Evolutionary conservation across 306 rosid species (phyloP).

Genomic region (Bauhinia variegata): DNA sequence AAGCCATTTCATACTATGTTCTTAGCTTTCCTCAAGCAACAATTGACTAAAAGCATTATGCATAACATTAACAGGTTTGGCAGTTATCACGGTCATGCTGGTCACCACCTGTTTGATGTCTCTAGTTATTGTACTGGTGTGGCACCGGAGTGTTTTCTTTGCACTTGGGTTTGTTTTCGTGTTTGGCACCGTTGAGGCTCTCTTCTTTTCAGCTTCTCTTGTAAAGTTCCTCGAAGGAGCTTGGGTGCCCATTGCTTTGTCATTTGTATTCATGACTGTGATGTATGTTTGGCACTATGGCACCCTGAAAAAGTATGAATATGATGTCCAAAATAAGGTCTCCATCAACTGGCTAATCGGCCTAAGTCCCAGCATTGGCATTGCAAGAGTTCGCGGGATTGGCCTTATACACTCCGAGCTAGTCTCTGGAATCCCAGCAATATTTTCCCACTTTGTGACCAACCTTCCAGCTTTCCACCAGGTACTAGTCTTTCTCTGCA

Average conservation of each 20-base stretch:
- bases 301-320: slow-evolving; percentile 74
- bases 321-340: slow-evolving; percentile 80
- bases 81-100: slow-evolving; percentile 94
- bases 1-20: neutral
- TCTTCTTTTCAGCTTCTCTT: slow-evolving; percentile 93
- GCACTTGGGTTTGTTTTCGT: slow-evolving; percentile 69
- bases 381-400: slow-evolving; percentile 82
- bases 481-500: slow-evolving; percentile 90
- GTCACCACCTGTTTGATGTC: slow-evolving; percentile 98
- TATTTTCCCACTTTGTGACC: slow-evolving; percentile 92
- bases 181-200: slow-evolving; percentile 81
- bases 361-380: slow-evolving; percentile 80
- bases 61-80: slow-evolving; percentile 85
- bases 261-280: slow-evolving; percentile 49
- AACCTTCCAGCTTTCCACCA: slow-evolving; percentile 96
- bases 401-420: slow-evolving; percentile 86
- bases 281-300: slow-evolving; percentile 96
- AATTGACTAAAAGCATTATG: slow-evolving; percentile 24
- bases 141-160: slow-evolving; percentile 67
- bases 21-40: neutral
- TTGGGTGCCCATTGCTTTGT: slow-evolving; percentile 81
- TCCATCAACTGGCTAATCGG: slow-evolving; percentile 85
- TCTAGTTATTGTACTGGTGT: slow-evolving; percentile 80
- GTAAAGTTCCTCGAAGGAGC: slow-evolving; percentile 89
- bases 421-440: slow-evolving; percentile 85